Percentiles rank a stretch among this genome's conserved stretches.
phyloP scores from a whole-genome alignment of 352 stramenopile species.

The Blastocystis sp. region DNA sequence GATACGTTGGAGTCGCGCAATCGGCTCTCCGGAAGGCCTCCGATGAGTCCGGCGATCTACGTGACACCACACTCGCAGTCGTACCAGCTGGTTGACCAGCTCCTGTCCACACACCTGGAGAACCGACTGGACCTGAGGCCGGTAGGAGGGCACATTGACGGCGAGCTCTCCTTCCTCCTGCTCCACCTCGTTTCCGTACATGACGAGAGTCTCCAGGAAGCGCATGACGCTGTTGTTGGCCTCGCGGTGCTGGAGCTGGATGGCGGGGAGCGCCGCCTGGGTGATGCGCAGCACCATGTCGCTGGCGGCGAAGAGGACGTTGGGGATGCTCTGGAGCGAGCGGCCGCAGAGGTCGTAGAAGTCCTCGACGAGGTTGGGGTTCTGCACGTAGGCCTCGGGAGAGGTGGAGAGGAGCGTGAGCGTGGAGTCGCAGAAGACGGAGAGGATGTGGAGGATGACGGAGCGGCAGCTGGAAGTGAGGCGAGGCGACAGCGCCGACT shows the following conservation, averaged over 20 bases:
- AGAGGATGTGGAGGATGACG: not conserved
- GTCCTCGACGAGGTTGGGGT: not conserved
- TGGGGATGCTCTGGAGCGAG: not conserved
- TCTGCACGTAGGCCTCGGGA: not conserved
- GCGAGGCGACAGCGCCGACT: not conserved
- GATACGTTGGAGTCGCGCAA: not conserved
- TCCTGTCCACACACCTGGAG: not conserved
- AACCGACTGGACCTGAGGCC: not conserved
- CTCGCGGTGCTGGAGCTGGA: slow-evolving; percentile 18
- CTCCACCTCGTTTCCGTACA: not conserved
- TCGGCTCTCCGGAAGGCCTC: not conserved
- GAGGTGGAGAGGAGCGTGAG: not conserved
- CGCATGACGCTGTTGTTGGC: slow-evolving; percentile 6
- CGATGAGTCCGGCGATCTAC: not conserved
- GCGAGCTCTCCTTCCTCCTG: not conserved
- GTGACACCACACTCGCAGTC: not conserved
- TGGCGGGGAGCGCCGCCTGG: not conserved
- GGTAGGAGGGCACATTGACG: not conserved
- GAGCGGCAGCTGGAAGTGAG: not conserved
- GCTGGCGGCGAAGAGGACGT: not conserved
- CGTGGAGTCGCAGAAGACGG: slow-evolving; percentile 20
- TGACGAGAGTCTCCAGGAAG: not conserved
- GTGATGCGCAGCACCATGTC: not conserved
- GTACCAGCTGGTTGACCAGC: slow-evolving; percentile 6
- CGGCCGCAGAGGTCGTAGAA: slow-evolving; percentile 19